Evolutionary conservation across 2,329 filamentous ascomycete species (phyloP).

Genomic region (Cladosporium sp.): DNA sequence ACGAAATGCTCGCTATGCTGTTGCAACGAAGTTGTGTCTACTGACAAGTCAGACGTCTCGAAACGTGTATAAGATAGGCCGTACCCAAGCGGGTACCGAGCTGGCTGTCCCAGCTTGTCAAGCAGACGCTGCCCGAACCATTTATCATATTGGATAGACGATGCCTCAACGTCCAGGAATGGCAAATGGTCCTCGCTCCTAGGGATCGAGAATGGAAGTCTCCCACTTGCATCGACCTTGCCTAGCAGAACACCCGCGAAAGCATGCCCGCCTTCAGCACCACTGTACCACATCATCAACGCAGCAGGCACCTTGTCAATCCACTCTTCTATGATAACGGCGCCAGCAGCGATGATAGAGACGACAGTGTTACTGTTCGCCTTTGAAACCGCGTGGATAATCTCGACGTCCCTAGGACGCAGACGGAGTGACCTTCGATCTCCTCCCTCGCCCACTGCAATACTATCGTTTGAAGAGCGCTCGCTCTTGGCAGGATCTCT

Average conservation of each 20-base stretch:
- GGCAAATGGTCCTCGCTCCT: slow-evolving; percentile 23
- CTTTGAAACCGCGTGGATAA: slow-evolving; percentile 10
- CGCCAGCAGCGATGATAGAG: slow-evolving; percentile 12
- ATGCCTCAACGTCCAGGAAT: slow-evolving; percentile 21
- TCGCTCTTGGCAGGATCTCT: not conserved
- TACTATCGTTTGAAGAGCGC: not conserved
- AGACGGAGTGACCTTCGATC: slow-evolving; percentile 15
- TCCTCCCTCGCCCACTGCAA: slow-evolving; percentile 12
- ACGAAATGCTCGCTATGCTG: not conserved
- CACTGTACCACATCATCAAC: slow-evolving; percentile 17
- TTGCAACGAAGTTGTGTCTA: not conserved
- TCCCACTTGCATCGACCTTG: slow-evolving; percentile 15
- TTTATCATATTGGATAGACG: slow-evolving; percentile 20
- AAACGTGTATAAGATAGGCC: slow-evolving; percentile 7
- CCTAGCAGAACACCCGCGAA: slow-evolving; percentile 16
- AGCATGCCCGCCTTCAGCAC: slow-evolving; percentile 17
- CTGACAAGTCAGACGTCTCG: not conserved
- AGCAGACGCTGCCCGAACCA: slow-evolving; percentile 26
- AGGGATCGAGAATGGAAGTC: slow-evolving; percentile 18
- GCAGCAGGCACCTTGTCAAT: slow-evolving; percentile 12
- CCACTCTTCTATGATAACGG: slow-evolving; percentile 17
- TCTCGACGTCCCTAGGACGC: slow-evolving; percentile 6
- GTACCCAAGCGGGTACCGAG: slow-evolving; percentile 13
- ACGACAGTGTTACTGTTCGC: slow-evolving; percentile 10
- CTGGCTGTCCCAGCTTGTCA: slow-evolving; percentile 21